A percentile compares a stretch with the other conserved stretches of the same genome.
These are phyloP conservation scores for Asterophora lycoperdoides DNA, from an alignment of 768 basidiomycete genomes.

Conservation along the genomic window DNA sequence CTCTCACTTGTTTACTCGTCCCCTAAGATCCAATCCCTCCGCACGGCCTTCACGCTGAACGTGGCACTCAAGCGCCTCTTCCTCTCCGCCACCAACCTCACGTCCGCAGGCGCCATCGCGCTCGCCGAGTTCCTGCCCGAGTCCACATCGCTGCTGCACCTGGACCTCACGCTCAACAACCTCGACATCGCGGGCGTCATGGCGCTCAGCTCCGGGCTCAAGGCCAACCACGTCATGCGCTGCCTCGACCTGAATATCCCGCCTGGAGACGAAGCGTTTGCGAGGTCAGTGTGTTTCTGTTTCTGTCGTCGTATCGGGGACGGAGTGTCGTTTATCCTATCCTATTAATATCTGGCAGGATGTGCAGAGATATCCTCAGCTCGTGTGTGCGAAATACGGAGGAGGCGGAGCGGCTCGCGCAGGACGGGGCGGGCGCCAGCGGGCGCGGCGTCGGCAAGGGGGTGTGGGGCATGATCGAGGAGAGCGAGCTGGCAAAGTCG, in stretches of 20 bases:
- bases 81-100: slow-evolving; percentile 77
- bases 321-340: too few species aligned
- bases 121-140: slow-evolving; percentile 97
- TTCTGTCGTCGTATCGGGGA: too few species aligned
- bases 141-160: slow-evolving; percentile 78
- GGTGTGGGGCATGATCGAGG: slow-evolving; percentile 83
- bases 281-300: slow-evolving; percentile 42
- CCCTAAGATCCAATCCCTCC: slow-evolving; percentile 72
- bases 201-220: slow-evolving; percentile 84
- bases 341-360: slow-evolving; percentile 40
- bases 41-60: slow-evolving; percentile 91
- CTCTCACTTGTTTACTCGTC: background rate
- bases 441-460: slow-evolving; percentile 62
- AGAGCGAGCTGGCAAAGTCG: slow-evolving; percentile 73
- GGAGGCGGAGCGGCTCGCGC: slow-evolving; percentile 55
- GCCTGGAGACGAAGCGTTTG: slow-evolving; percentile 76
- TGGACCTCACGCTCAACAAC: slow-evolving; percentile 82
- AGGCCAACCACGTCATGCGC: slow-evolving; percentile 79
- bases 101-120: slow-evolving; percentile 84
- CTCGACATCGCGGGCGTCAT: slow-evolving; percentile 90
- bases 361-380: slow-evolving; percentile 87
- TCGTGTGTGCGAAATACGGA: slow-evolving; percentile 94
- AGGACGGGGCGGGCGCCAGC: slow-evolving; percentile 22
- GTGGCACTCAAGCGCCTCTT: slow-evolving; percentile 89
- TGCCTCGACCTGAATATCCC: slow-evolving; percentile 94